A percentile compares a stretch with the other conserved stretches of the same genome.
Conservation (phyloP, 2,329 filamentous ascomycete genomes). For the Chrysoporthe puriensis region DNA sequence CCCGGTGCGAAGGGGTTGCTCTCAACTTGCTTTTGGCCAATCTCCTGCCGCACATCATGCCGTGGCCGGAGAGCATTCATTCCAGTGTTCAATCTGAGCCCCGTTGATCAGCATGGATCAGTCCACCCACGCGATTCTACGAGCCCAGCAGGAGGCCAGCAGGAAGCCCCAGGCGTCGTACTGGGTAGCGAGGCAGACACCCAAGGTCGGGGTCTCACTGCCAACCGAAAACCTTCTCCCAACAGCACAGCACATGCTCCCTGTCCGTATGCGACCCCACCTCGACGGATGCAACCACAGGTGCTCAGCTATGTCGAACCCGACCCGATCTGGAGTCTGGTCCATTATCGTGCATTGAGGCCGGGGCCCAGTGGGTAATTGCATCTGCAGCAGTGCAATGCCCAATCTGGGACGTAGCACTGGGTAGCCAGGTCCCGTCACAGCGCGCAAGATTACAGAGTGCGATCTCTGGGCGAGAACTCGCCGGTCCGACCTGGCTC, state of each 20-base stretch:
- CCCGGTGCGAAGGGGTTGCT: background rate
- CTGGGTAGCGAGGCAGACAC: slow-evolving; percentile 18
- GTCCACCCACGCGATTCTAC: background rate
- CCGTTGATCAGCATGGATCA: slow-evolving; percentile 17
- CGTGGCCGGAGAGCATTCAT: background rate
- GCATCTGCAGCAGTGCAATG: slow-evolving; percentile 20
- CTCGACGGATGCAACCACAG: slow-evolving; percentile 25
- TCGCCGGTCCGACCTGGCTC: slow-evolving; percentile 12
- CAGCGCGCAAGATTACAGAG: slow-evolving; percentile 2
- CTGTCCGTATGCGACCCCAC: slow-evolving; percentile 6
- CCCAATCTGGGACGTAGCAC: slow-evolving; percentile 16
- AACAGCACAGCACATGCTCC: slow-evolving; percentile 13
- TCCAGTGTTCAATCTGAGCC: slow-evolving; percentile 6
- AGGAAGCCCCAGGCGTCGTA: slow-evolving; percentile 5
- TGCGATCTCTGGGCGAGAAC: slow-evolving; percentile 24
- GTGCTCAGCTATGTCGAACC: slow-evolving; percentile 17
- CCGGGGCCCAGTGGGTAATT: slow-evolving; percentile 15
- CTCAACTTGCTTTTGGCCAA: slow-evolving; percentile 11
- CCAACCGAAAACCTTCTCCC: slow-evolving; percentile 12
- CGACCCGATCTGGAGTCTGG: slow-evolving; percentile 16
- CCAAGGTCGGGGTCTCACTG: slow-evolving; percentile 11
- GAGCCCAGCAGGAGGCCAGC: background rate
- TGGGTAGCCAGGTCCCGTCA: slow-evolving; percentile 11
- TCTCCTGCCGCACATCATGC: background rate
- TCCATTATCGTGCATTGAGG: slow-evolving; percentile 19